Conservation (phyloP, 2,329 filamentous ascomycete genomes). For the Neonectria coccinea region DNA sequence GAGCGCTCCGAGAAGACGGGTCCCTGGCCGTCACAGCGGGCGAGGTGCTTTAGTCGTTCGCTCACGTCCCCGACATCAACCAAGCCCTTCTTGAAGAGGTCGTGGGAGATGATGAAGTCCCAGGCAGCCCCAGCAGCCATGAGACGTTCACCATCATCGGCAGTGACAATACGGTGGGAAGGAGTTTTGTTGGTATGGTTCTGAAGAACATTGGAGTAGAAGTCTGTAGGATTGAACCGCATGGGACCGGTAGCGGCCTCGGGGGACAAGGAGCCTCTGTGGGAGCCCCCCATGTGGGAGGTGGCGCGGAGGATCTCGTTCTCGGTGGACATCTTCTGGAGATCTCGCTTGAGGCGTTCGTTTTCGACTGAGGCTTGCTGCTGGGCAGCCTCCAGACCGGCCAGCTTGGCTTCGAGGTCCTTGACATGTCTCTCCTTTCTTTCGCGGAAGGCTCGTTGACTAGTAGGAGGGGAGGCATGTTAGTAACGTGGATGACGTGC, state of each 20-base stretch:
- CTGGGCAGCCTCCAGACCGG: conserved; percentile 78
- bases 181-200: conserved; percentile 72
- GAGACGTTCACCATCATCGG: conserved; percentile 74
- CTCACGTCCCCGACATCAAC: conserved; percentile 87
- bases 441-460: conserved; percentile 95
- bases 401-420: conserved; percentile 89
- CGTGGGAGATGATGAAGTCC: conserved; percentile 88
- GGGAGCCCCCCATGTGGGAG: conserved; percentile 56
- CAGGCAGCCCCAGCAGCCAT: conserved; percentile 84
- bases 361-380: conserved; percentile 83
- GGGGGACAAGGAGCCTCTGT: conserved; percentile 55
- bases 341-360: conserved; percentile 83
- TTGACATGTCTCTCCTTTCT: conserved; percentile 95
- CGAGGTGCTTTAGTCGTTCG: conserved; percentile 78
- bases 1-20: conserved; percentile 86
- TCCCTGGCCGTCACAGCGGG: conserved; percentile 86
- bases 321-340: conserved; percentile 87
- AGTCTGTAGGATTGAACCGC: conserved; percentile 78
- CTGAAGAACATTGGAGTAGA: conserved; percentile 72
- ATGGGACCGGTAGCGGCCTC: conserved; percentile 74
- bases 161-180: conserved; percentile 76
- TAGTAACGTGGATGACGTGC: conserved; percentile 23
- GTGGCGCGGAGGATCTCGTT: conserved; percentile 93
- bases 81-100: conserved; percentile 78
- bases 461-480: conserved; percentile 53